phyloP scores from a whole-genome alignment of 768 basidiomycete genomes.

The Floccularia luteovirens region DNA sequence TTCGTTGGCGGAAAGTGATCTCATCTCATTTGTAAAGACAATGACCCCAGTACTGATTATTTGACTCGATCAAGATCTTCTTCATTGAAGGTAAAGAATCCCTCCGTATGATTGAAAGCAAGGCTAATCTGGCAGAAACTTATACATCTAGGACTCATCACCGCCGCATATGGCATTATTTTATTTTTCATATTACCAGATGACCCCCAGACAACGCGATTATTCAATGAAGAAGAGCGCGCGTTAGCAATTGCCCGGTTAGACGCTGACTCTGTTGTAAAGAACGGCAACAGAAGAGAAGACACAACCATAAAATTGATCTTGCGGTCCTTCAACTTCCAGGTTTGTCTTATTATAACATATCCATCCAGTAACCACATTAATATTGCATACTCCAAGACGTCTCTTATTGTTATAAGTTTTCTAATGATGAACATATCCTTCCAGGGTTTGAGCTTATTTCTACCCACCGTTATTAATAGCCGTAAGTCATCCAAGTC shows the following conservation, averaged over 20 bases:
- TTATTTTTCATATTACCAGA: constrained; percentile 26
- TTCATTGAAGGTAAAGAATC: neutral
- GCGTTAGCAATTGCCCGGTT: constrained; percentile 25
- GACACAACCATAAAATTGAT: constrained; percentile 11
- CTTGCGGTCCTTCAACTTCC: constrained; percentile 10
- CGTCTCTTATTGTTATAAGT: constrained; percentile 18
- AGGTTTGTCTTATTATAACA: constrained; percentile 5
- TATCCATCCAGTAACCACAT: neutral
- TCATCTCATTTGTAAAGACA: neutral
- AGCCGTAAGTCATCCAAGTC: constrained; percentile 22
- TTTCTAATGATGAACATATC: constrained; percentile 32
- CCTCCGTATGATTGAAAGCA: neutral
- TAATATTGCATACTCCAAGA: constrained; percentile 12
- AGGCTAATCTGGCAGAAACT: neutral
- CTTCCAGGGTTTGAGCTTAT: constrained; percentile 35
- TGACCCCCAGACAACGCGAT: constrained; percentile 23
- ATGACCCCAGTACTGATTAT: neutral
- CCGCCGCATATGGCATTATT: constrained; percentile 24
- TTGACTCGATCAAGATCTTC: neutral
- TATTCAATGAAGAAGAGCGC: constrained; percentile 24
- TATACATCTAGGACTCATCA: constrained; percentile 24
- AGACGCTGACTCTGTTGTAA: constrained; percentile 22
- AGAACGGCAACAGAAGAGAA: constrained; percentile 19
- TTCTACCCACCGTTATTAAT: constrained; percentile 38
- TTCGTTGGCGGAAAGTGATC: constrained; percentile 22